Base-by-base conservation (phyloP, 305 asterid species). In the Fraxinus baroniana region DNA sequence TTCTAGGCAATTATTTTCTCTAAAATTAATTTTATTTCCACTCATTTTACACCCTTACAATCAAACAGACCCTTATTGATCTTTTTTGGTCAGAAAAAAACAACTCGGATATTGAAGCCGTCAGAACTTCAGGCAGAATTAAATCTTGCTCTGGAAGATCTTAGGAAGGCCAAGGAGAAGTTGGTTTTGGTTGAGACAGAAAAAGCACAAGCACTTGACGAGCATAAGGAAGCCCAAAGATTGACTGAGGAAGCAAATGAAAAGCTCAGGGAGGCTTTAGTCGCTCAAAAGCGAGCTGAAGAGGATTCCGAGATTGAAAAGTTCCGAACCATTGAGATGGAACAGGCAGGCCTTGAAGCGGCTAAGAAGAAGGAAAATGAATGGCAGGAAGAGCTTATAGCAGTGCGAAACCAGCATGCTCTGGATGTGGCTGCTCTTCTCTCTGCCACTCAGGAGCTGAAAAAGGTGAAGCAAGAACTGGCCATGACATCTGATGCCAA, bases 281-380 rank as follows among this genome's bases (percentile, higher is more conserved):
- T 75, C 35, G 88, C 85, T 78, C 86, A 46, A 60, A 80, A 83
- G 79, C 86, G 57, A 52, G 86, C 86, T 1, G 88, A 86, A 72
- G 85, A 83, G 77, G 55, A 77, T 72, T 74, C 86, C 5, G 88
- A 86, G 78, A 64, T 86, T 39, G 85, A 86, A 49, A 83, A 57
- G n/a, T 86, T 86, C 35, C 83, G 79, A 37, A 81, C 85, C 13
- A 57, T 83, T 60, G 86, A 86, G 71, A 77, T 80, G 79, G 85
- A 82, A 74, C 86, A 85, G 77, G 94, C 95, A 10, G 96, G 97
- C 66, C 94, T 96, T 26, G 98, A 94, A 84, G 90, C 94, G 26
- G 83, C 95, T 86, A 93, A 91, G 85, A 94, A 91, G 85, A 94
- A 92, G 86, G 97, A 94, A 81, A 95, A 89, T 46, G 94, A 96